Conservation (phyloP, 164 flowering plant genomes). For the Aristolochia fimbriata region DNA sequence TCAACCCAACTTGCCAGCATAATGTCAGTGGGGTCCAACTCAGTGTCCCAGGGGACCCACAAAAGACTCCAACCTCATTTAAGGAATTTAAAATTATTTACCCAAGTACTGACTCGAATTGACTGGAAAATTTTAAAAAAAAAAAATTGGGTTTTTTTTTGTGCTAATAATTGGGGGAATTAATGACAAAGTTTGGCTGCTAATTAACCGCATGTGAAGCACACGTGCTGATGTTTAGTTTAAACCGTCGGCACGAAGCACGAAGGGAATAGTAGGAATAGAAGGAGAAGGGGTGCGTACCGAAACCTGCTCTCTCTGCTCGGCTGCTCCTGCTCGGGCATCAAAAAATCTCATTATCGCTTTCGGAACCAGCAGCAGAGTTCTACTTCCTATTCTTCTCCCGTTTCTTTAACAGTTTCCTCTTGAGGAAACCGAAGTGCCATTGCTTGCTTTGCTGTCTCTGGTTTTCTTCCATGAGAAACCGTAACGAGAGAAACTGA, state of each 20-base stretch:
- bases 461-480: slow-evolving; percentile 12
- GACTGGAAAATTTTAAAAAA: not conserved
- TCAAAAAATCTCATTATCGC: not conserved
- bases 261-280: slow-evolving; percentile 11
- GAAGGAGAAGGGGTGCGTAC: slow-evolving; percentile 7
- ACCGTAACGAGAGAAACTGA: not conserved
- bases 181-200: not conserved
- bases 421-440: not conserved
- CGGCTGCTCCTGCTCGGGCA: not conserved
- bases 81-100: not conserved
- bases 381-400: not conserved
- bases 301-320: slow-evolving; percentile 1
- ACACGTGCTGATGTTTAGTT: slow-evolving; percentile 19
- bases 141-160: not conserved
- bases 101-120: not conserved
- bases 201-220: slow-evolving; percentile 9
- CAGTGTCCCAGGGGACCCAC: not conserved
- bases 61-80: not conserved
- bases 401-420: not conserved
- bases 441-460: not conserved
- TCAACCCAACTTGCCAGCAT: no score
- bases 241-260: slow-evolving; percentile 14
- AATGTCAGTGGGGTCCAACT: no score
- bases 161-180: not conserved
- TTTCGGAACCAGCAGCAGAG: no score